A percentile compares a stretch with the other conserved stretches of the same genome.
These are phyloP conservation scores for Solidago caesia DNA, from an alignment of 129 eudicot species.

Conservation along the genomic window DNA sequence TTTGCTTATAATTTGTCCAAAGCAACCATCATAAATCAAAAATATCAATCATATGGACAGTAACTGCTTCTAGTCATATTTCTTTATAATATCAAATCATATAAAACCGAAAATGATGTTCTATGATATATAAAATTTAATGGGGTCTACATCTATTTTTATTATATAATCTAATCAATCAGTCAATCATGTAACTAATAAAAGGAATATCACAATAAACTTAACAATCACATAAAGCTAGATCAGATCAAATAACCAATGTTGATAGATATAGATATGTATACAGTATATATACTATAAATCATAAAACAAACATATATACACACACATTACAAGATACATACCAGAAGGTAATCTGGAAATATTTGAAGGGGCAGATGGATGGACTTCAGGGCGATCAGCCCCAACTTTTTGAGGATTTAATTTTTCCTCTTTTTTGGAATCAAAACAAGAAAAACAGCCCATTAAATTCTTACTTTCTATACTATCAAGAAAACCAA, in stretches of 20 bases:
- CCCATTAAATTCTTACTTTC: constrained; percentile 46
- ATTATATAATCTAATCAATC: constrained; percentile 19
- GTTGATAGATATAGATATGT: not conserved
- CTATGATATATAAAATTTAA: constrained; percentile 1
- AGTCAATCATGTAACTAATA: not conserved
- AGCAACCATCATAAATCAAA: not conserved
- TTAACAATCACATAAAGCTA: not conserved
- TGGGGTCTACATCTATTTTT: constrained; percentile 35
- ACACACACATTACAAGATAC: constrained; percentile 12
- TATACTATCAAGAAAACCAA: not conserved
- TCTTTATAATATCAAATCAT: constrained; percentile 3
- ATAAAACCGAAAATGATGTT: constrained; percentile 11
- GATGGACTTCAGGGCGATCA: constrained; percentile 51
- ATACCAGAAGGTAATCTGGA: constrained; percentile 88
- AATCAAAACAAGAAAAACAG: constrained; percentile 93
- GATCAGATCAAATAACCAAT: constrained; percentile 52
- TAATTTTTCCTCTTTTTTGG: constrained; percentile 62
- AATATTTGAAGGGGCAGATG: constrained; percentile 55
- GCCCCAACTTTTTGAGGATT: constrained; percentile 50
- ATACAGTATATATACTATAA: not conserved
- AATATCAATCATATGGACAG: not conserved
- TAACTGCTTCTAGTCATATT: constrained; percentile 3
- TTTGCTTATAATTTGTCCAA: constrained; percentile 2
- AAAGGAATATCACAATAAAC: constrained; percentile 1
- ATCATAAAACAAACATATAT: not conserved